These are phyloP conservation scores for Schizothecium vesticola DNA, from an alignment of 495 filamentous ascomycete species.

Conservation along the genomic window DNA sequence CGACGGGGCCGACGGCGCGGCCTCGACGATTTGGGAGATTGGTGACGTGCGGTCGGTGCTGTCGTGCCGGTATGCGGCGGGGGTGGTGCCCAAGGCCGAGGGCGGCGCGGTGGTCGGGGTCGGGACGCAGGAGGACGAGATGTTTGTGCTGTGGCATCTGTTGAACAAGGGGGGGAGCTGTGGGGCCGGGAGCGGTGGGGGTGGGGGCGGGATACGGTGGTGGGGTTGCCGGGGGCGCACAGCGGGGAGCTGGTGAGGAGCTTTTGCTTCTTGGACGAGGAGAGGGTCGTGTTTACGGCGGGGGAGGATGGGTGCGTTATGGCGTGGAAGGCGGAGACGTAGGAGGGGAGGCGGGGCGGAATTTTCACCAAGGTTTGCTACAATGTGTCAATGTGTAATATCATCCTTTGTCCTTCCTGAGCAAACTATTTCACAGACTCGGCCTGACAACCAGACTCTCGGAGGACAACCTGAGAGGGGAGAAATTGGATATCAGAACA, in stretches of 20 bases:
- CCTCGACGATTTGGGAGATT: slow-evolving; percentile 52
- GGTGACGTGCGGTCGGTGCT: slow-evolving; percentile 71
- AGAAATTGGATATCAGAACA: slow-evolving; percentile 19
- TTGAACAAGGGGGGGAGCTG: slow-evolving; percentile 46
- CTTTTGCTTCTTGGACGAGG: slow-evolving; percentile 67
- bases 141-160: slow-evolving; percentile 63
- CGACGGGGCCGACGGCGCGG: slow-evolving; percentile 52
- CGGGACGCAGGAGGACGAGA: slow-evolving; percentile 57
- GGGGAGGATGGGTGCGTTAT: slow-evolving; percentile 75
- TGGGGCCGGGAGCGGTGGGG: slow-evolving; percentile 58
- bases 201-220: slow-evolving; percentile 53
- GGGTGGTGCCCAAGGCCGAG: slow-evolving; percentile 53
- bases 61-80: slow-evolving; percentile 76
- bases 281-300: slow-evolving; percentile 64
- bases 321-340: slow-evolving; percentile 46
- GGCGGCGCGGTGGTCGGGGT: slow-evolving; percentile 57
- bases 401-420: not conserved
- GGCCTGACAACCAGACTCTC: slow-evolving; percentile 12
- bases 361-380: not conserved
- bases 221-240: slow-evolving; percentile 70
- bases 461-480: slow-evolving; percentile 16
- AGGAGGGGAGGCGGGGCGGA: too few relatives aligned
- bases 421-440: slow-evolving; percentile 20
- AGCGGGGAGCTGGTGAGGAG: slow-evolving; percentile 79
- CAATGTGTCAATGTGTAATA: not conserved